phyloP scores from a whole-genome alignment of 1,139 yeast species.

The Suhomyces atakaporum region DNA sequence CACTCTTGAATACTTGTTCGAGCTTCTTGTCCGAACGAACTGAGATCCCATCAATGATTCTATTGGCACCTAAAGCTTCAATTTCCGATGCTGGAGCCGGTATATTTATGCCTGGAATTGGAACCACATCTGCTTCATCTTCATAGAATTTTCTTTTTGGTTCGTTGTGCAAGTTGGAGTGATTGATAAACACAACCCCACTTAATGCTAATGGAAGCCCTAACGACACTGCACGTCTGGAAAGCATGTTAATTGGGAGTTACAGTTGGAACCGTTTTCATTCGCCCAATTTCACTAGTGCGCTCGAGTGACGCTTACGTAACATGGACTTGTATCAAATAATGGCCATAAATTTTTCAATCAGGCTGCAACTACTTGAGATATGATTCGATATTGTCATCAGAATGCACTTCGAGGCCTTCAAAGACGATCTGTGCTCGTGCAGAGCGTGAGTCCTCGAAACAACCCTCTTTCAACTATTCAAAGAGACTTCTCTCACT shows the following conservation, averaged over 20 bases:
- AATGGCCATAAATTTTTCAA: conserved; percentile 5
- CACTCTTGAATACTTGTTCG: conserved; percentile 49
- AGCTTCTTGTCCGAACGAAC: conserved; percentile 54
- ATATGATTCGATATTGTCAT: conserved; percentile 3
- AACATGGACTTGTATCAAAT: background rate
- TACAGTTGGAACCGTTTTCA: conserved; percentile 10
- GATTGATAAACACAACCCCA: conserved; percentile 3
- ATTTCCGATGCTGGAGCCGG: conserved; percentile 53
- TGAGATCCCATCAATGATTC: conserved; percentile 57
- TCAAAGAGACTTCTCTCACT: conserved; percentile 1
- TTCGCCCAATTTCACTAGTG: conserved; percentile 8
- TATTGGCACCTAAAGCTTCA: conserved; percentile 43
- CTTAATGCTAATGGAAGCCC: conserved; percentile 12
- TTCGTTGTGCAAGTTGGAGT: conserved; percentile 19
- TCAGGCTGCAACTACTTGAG: conserved; percentile 7
- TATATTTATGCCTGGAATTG: conserved; percentile 55
- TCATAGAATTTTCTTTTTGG: conserved; percentile 59
- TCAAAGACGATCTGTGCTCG: background rate
- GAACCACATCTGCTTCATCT: conserved; percentile 53
- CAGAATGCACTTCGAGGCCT: background rate
- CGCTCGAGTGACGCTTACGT: conserved; percentile 7
- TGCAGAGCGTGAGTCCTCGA: background rate
- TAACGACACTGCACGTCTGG: conserved; percentile 14
- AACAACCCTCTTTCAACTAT: background rate
- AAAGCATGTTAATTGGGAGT: conserved; percentile 12